Base-by-base conservation (phyloP, 441 rosid species). In the Erysimum pusillum region DNA sequence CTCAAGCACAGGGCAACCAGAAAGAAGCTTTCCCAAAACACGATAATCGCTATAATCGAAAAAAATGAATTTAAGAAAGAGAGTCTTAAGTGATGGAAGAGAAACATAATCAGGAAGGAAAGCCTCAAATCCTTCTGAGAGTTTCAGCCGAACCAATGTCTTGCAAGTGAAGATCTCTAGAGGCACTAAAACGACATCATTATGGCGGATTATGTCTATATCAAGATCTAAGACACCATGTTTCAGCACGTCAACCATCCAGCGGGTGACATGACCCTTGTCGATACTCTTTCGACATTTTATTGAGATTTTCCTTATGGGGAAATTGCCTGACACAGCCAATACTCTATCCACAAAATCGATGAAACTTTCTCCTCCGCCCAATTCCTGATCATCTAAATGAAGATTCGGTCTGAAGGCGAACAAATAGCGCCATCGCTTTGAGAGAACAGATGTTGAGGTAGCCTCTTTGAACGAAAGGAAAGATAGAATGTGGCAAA, bases 141-240 rank as follows among this genome's bases (percentile, higher is more conserved):
- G 75, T 46, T 11, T 71, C 46, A 71, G 48, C 48, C 22, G 13
- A 35, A 71, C 76, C 9, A 71, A 9, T 36, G 75, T 48, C 15
- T 46, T 58, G 67, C 67, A 71, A 46, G 75, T 71, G 60, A 71
- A 71, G 12, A 60, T 71, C 60, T 71, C 75, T 0, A 48, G 28
- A 46, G 75, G 75, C 18, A 71, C 39, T 31, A 71, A n/a, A 38
- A 36, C 14, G 17, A 0, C 6, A 12, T 5, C n/a, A 15, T 0
- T 14, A 2, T 56, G 42, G 5, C n/a, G 2, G 35, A 46, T 12
- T 14, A 60, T 5, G 12, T 60, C 41, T 22, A 60, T 36, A 11
- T 46, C 49, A 60, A 71, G 75, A 25, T 7, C 15, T 15, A n/a
- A 3, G 35, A 71, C 60, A 10, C 31, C 49, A 39, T n/a, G 75